Base-by-base conservation (phyloP, 73 alveolate species). In the Paramecium caudatum region DNA sequence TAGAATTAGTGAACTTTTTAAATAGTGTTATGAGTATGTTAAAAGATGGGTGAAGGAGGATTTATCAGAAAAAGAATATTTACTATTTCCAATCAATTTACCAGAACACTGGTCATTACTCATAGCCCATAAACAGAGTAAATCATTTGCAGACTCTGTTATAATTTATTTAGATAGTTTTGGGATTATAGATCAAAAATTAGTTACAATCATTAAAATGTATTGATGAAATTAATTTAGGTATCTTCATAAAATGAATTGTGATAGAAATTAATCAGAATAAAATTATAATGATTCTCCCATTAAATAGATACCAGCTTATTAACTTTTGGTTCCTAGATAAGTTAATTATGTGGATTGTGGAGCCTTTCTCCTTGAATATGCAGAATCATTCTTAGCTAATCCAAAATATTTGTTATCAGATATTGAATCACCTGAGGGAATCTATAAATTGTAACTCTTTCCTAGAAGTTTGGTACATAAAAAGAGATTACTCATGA, bases 21-120 rank as follows among this genome's bases (percentile, higher is more conserved):
- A 55, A 21, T 7, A 55, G 30, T 63, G 49, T 4, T 86, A 49
- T 19, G 84, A 36, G n/a, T 46, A 37, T 3, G 43, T 55, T 62
- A 55, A 86, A 27, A 86, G 80, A 78, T 86, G 93, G 93, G 84
- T 86, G 2, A 86, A 86, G 46, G 93, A 86, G 43, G 93, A 86
- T 46, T 41, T 86, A 7, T 62, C 68, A 63, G 93, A 61, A 3
- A 86, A 86, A 63, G 83, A 86, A 8, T 86, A 62, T 78, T 63
- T 86, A 86, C 23, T 86, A 21, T 86, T 86, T 63, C 93, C 93
- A 4, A 27, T 86, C 21, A 86, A 86, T 62, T 63, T 86, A 27
- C 93, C 93, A 5, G 93, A 86, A 21, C 93, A 86, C 27, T 86
- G 93, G 93, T 86, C 93, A 0, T 39, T 43, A 15, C 33, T 23